These are phyloP conservation scores for Uncinocarpus reesii DNA, from an alignment of 2,329 filamentous ascomycete species.

Conservation along the genomic window DNA sequence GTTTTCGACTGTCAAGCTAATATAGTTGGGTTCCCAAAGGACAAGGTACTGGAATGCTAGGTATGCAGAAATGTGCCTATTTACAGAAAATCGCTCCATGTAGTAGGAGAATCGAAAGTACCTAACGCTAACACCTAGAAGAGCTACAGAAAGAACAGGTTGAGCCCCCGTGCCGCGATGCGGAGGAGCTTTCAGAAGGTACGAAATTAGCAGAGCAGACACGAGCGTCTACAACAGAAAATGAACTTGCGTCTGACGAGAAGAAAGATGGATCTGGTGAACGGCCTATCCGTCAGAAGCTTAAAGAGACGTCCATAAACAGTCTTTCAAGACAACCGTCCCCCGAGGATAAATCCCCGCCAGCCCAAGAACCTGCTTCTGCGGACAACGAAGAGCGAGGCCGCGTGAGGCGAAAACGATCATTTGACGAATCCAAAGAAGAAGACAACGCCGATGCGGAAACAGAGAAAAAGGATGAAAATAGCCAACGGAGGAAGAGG, in stretches of 20 bases:
- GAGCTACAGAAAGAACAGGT: conserved; percentile 3
- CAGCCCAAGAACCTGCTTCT: conserved; percentile 6
- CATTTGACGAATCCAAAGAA: conserved; percentile 33
- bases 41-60: conserved; percentile 8
- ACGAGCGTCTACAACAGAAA: conserved; percentile 7
- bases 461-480: conserved; percentile 17
- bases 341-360: conserved; percentile 16
- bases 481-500: conserved; percentile 27
- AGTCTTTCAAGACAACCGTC: conserved; percentile 18
- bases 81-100: no score
- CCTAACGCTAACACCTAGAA: conserved; percentile 6
- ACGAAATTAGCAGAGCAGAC: conserved; percentile 18
- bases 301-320: conserved; percentile 52
- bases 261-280: conserved; percentile 37
- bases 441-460: conserved; percentile 20
- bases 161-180: conserved; percentile 4
- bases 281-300: conserved; percentile 49
- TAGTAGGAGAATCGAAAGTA: background rate
- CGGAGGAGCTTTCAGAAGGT: conserved; percentile 19
- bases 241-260: conserved; percentile 15
- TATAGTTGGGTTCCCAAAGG: background rate
- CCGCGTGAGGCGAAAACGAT: conserved; percentile 33
- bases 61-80: conserved; percentile 3
- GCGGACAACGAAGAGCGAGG: conserved; percentile 26
- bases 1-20: background rate